These are phyloP conservation scores for Stellera chamaejasme DNA, from an alignment of 345 rosid species.

Conservation along the genomic window DNA sequence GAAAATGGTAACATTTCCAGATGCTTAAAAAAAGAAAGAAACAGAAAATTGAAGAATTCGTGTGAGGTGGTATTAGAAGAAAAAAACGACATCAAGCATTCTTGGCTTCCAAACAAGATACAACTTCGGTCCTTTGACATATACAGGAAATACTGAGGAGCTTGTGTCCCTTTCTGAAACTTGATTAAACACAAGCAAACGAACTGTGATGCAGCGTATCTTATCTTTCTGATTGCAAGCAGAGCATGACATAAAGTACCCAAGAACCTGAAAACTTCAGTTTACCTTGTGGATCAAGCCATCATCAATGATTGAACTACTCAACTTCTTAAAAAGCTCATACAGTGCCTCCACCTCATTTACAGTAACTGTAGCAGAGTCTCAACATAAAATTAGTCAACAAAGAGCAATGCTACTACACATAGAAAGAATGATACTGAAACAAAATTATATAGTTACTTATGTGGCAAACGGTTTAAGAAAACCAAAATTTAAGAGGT, in stretches of 20 bases:
- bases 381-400: neutral
- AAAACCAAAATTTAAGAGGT: constrained; percentile 2
- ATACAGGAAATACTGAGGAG: too few relatives aligned
- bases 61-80: too few relatives aligned
- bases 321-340: constrained; percentile 47
- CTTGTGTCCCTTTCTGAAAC: too few relatives aligned
- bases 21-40: too few relatives aligned
- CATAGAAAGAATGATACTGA: too few relatives aligned
- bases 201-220: neutral
- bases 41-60: too few relatives aligned
- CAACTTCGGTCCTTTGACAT: neutral
- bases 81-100: too few relatives aligned
- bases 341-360: constrained; percentile 56
- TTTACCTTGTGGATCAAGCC: constrained; percentile 63
- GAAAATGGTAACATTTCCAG: too few relatives aligned
- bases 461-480: neutral
- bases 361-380: constrained; percentile 34
- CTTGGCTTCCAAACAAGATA: neutral
- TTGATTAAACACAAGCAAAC: too few relatives aligned
- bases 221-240: neutral
- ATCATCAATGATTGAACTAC: constrained; percentile 43
- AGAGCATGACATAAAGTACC: neutral
- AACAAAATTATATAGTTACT: too few relatives aligned
- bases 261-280: neutral
- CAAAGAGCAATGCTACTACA: too few relatives aligned